Base-by-base conservation (phyloP, 148 eudicot genomes). In the Nyssa sinensis region DNA sequence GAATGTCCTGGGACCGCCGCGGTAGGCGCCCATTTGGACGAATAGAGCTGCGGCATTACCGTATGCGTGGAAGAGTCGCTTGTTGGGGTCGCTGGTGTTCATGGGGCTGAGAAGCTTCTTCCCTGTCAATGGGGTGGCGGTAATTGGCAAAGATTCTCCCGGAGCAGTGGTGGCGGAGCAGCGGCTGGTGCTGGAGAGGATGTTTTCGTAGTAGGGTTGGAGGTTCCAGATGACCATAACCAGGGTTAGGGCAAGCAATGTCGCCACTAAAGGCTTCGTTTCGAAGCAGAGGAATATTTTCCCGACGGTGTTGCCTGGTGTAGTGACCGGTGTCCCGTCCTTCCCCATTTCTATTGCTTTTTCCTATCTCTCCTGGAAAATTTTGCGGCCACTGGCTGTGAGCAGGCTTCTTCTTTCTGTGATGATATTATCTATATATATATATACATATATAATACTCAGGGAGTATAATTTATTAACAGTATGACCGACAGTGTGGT, bases 21-120 rank as follows among this genome's bases (percentile, higher is more conserved):
- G 81, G 77, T 88, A 88, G 5, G 88, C 92, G 0, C 90, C 87
- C 92, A 88, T 88, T 41, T 85, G 81, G 10, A 88, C 88, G 35
- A 86, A 88, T 7, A 85, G 68, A 1, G 89, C 86, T 0, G 88
- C 92, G 2, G 92, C 90, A 21, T 77, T 84, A 3, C 92, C 92
- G 65, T 77, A 79, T 13, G 88, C 69, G n/a, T 58, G 57, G 76
- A 88, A 86, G 7, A 55, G 72, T 0, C 88, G 81, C 39, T 77
- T 81, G 71, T 80, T 87, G 14, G 82, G 86, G 76, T 84, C 64
- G 1, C 62, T 23, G 25, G 28, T 23, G 0, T n/a, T n/a, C n/a
- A 4, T 34, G 14, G 23, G 62, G 24, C 5, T 13, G 19, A 12
- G 8, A 44, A 75, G 59, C n/a, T 67, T 21, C 27, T 57, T 19